Evolutionary conservation across 2,329 filamentous ascomycete species (phyloP).

Genomic region (Colletotrichum tanaceti): DNA sequence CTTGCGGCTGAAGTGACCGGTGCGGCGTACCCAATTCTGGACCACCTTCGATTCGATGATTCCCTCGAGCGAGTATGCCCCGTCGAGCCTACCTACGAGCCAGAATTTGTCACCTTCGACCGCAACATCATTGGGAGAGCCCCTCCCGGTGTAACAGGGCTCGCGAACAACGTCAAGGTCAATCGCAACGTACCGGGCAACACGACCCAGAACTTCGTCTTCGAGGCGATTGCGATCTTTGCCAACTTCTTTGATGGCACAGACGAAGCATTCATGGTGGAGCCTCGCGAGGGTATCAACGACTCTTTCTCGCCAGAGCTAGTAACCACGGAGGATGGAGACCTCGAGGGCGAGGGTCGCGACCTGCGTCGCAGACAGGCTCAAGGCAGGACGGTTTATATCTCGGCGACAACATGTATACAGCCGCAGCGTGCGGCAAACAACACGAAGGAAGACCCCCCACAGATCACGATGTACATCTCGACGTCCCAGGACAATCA

Average conservation of each 20-base stretch:
- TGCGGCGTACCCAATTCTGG: slow-evolving; percentile 42
- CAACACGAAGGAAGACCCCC: slow-evolving; percentile 61
- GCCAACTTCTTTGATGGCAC: slow-evolving; percentile 47
- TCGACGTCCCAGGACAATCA: slow-evolving; percentile 74
- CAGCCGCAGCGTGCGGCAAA: slow-evolving; percentile 72
- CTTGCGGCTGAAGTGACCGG: slow-evolving; percentile 67
- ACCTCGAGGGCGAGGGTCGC: slow-evolving; percentile 37
- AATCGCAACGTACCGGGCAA: slow-evolving; percentile 72
- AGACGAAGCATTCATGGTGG: slow-evolving; percentile 29
- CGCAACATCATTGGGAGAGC: slow-evolving; percentile 72
- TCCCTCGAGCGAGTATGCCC: slow-evolving; percentile 41
- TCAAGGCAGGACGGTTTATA: slow-evolving; percentile 69
- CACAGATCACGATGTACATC: slow-evolving; percentile 83
- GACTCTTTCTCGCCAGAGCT: slow-evolving; percentile 42
- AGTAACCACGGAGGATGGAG: slow-evolving; percentile 39
- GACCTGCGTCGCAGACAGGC: slow-evolving; percentile 44
- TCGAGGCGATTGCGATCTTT: slow-evolving; percentile 67
- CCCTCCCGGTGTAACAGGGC: slow-evolving; percentile 60
- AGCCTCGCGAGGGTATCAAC: slow-evolving; percentile 44
- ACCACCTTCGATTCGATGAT: slow-evolving; percentile 42
- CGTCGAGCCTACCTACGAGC: slow-evolving; percentile 61
- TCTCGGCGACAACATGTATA: slow-evolving; percentile 87
- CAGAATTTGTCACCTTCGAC: slow-evolving; percentile 71
- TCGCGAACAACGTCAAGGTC: slow-evolving; percentile 73
- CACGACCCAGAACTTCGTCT: slow-evolving; percentile 71